Percentiles rank a stretch among this genome's conserved stretches.
phyloP scores from a whole-genome alignment of 208 protist species.

The Cochliopodium minus region DNA sequence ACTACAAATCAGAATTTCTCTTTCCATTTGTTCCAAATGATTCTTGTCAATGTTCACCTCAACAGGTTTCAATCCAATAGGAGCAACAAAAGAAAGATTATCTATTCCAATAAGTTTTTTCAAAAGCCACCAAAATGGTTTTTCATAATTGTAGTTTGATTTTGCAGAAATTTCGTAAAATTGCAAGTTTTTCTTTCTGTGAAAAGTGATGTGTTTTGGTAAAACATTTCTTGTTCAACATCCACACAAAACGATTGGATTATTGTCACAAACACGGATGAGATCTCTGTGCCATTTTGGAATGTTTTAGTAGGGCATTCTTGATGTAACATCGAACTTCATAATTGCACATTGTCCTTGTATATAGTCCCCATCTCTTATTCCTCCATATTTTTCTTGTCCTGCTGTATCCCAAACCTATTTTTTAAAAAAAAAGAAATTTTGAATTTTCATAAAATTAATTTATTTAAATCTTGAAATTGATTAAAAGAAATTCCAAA shows the following conservation, averaged over 20 bases:
- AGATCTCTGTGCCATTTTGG: slow-evolving; percentile 45
- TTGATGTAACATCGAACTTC: slow-evolving; percentile 63
- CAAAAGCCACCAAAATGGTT: slow-evolving; percentile 25
- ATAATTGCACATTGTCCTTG: slow-evolving; percentile 42
- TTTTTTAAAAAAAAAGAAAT: too few species aligned
- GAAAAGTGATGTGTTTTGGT: slow-evolving; percentile 22
- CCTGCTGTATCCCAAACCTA: neutral
- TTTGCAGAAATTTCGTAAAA: slow-evolving; percentile 43
- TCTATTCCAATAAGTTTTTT: neutral
- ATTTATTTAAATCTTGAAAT: too few species aligned
- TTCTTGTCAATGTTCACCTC: neutral
- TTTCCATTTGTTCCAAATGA: neutral
- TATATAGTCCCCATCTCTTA: slow-evolving; percentile 52
- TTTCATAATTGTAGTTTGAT: slow-evolving; percentile 40
- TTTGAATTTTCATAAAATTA: too few species aligned
- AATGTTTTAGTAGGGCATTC: slow-evolving; percentile 49
- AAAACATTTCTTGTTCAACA: slow-evolving; percentile 28
- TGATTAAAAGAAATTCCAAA: too few species aligned
- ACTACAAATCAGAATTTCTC: neutral
- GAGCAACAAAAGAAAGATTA: slow-evolving; percentile 19
- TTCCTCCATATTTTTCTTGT: slow-evolving; percentile 30
- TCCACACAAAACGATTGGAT: slow-evolving; percentile 49
- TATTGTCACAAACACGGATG: slow-evolving; percentile 38
- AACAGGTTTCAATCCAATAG: neutral
- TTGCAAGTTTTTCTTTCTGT: slow-evolving; percentile 31